Evolutionary conservation across 805 yeast species (phyloP).

Genomic region (Cyberlindnera maclurae): DNA sequence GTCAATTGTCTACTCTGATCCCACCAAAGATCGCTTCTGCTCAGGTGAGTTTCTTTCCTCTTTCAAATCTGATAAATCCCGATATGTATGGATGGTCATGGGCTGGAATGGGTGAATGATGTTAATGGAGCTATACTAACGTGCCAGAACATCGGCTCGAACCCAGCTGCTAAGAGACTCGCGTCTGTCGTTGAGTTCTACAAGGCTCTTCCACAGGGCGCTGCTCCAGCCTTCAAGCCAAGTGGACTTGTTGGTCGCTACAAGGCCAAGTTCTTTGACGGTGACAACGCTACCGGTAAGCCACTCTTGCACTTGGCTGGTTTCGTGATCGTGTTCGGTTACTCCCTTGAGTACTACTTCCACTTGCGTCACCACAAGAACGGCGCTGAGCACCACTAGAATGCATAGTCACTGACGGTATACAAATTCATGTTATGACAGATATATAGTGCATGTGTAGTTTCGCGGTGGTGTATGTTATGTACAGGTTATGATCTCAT

Average conservation of each 20-base stretch:
- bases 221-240: slow-evolving; percentile 70
- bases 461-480: slow-evolving; percentile 2
- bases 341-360: slow-evolving; percentile 89
- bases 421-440: slow-evolving; percentile 5
- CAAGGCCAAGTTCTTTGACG: slow-evolving; percentile 80
- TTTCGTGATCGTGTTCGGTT: slow-evolving; percentile 67
- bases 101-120: too few relatives aligned
- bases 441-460: neutral
- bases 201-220: slow-evolving; percentile 92
- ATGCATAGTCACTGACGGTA: neutral
- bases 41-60: slow-evolving; percentile 46
- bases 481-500: slow-evolving; percentile 5
- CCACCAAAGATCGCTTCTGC: slow-evolving; percentile 99
- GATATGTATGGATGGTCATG: too few relatives aligned
- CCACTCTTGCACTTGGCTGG: slow-evolving; percentile 75
- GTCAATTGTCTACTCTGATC: slow-evolving; percentile 89
- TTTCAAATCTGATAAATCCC: neutral
- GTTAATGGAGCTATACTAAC: slow-evolving; percentile 18
- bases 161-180: slow-evolving; percentile 96
- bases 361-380: slow-evolving; percentile 64
- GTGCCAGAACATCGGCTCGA: slow-evolving; percentile 76
- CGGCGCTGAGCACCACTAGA: slow-evolving; percentile 23
- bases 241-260: slow-evolving; percentile 66
- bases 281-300: slow-evolving; percentile 75
- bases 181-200: slow-evolving; percentile 91